phyloP scores from a whole-genome alignment of 306 rosid species.

The Quercus gilva region DNA sequence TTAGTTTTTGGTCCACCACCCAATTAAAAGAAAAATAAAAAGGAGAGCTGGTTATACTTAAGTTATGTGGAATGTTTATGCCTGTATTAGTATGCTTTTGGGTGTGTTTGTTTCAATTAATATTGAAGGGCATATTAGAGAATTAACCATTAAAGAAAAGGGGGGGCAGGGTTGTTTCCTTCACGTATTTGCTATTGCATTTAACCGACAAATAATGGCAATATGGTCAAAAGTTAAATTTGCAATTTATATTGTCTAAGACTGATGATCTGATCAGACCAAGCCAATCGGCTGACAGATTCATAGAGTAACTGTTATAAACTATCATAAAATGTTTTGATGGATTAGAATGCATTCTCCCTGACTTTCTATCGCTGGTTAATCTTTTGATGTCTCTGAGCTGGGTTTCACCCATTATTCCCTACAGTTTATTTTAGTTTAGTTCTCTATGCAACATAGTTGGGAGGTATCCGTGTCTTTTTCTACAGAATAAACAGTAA shows the following conservation, averaged over 20 bases:
- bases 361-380: not conserved
- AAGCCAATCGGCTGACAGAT: not conserved
- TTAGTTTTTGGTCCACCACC: too few relatives aligned
- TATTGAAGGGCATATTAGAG: not conserved
- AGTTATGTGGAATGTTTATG: not conserved
- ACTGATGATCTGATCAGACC: not conserved
- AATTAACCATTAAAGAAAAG: not conserved
- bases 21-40: not conserved
- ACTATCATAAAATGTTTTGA: not conserved
- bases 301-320: not conserved
- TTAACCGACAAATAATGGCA: not conserved
- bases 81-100: not conserved
- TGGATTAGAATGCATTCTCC: not conserved
- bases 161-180: not conserved
- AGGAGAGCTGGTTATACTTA: not conserved
- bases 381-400: too few relatives aligned
- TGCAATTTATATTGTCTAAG: not conserved
- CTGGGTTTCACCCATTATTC: not conserved
- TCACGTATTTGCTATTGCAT: not conserved
- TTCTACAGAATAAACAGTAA: not conserved
- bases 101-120: not conserved
- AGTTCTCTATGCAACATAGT: not conserved
- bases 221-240: not conserved
- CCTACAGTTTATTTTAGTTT: not conserved
- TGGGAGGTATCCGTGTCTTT: not conserved